Base-by-base conservation (phyloP, 352 stramenopile species). In the Phytophthora fragariae region DNA sequence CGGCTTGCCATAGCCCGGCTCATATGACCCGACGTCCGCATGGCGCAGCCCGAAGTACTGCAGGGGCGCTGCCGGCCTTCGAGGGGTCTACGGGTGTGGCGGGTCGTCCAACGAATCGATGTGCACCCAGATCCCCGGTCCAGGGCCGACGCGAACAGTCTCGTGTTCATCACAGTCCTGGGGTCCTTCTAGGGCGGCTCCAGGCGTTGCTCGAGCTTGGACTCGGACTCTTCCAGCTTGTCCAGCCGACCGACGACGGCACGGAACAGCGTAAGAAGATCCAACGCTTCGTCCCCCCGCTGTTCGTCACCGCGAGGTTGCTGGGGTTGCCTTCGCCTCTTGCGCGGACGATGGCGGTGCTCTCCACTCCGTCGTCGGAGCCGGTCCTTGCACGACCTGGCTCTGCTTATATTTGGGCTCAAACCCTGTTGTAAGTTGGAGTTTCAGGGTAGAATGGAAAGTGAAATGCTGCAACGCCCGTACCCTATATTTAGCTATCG, bases 321-420 rank as follows among this genome's bases (percentile, higher is more conserved):
- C 31, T 33, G 5, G 55, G 55, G 31, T 61, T 61, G 15, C 17
- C 55, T 8, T 49, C 54, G 19, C 55, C 55, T n/a, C 35, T 61
- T 19, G 31, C 33, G 17, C 31, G 33, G 55, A 5, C 33, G 55
- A 50, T 33, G 11, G 55, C 55, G 31, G 55, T 61, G 55, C 55
- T 61, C 55, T 61, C 33, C 55, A 19, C 55, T 61, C 33, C 33
- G 1, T 46, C 7, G 55, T 61, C 55, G 55, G 54, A 49, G 33
- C 17, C 54, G 14, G 29, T 60, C 54, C 15, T 60, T 60, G 14
- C 33, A 33, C 54, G 54, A 50, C 54, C 6, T 60, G 31, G 54
- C 54, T 60, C 54, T 15, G 54, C 54, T 60, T 60, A 33, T 33
- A 49, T 60, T 15, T 41, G 29, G 53, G 53, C 53, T 58, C 39